Conservation (phyloP, 1,139 yeast species). For the Cylindricascospora bacillispora region DNA sequence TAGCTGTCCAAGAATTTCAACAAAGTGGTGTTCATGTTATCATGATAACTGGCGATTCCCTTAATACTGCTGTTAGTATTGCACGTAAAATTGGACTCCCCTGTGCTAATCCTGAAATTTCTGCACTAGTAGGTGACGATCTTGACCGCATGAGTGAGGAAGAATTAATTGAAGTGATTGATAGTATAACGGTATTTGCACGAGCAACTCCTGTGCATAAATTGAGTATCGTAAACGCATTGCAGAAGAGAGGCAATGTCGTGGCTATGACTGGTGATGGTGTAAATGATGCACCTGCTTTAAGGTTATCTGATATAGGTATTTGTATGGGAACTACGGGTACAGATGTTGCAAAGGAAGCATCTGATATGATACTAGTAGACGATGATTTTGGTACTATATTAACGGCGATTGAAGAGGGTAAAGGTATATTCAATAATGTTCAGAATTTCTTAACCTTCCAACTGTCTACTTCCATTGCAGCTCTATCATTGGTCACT, state of each 20-base stretch:
- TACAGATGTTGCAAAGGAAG: constrained; percentile 95
- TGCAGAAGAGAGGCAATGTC: constrained; percentile 82
- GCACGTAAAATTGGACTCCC: constrained; percentile 91
- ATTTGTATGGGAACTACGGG: constrained; percentile 94
- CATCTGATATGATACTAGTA: constrained; percentile 91
- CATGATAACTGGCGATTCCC: constrained; percentile 94
- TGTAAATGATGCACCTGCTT: constrained; percentile 95
- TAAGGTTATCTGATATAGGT: constrained; percentile 91
- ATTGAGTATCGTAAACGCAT: constrained; percentile 75
- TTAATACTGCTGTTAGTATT: constrained; percentile 74
- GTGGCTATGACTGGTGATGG: constrained; percentile 99
- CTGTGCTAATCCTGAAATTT: constrained; percentile 40
- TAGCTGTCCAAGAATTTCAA: constrained; percentile 57
- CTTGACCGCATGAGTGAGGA: constrained; percentile 58
- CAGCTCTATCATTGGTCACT: constrained; percentile 80
- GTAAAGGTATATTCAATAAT: constrained; percentile 86
- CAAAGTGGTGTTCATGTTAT: constrained; percentile 89
- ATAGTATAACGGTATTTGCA: constrained; percentile 79
- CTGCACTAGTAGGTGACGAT: constrained; percentile 73
- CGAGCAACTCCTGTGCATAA: constrained; percentile 94
- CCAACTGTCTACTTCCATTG: constrained; percentile 88
- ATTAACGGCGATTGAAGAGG: constrained; percentile 83
- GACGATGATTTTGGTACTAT: constrained; percentile 93
- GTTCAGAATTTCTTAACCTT: constrained; percentile 87
- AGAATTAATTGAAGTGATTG: constrained; percentile 57